Conservation (phyloP, 2,329 filamentous ascomycete species). For the Penicillium sp. region DNA sequence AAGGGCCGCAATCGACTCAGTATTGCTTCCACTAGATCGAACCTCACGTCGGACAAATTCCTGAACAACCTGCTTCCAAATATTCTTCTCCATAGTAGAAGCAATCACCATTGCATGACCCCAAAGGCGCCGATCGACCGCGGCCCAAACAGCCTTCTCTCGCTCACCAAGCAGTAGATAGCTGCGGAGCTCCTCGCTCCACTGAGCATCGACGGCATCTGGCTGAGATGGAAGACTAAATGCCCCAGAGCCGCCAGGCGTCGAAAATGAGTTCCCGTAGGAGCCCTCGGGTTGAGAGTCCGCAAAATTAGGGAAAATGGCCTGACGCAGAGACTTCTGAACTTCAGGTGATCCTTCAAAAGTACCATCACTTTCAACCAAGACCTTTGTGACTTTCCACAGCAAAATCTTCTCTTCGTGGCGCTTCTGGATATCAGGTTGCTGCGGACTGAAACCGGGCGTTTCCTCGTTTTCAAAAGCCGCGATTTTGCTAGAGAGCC, state of each 20-base stretch:
- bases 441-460: slow-evolving; percentile 50
- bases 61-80: slow-evolving; percentile 91
- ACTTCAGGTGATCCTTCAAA: slow-evolving; percentile 72
- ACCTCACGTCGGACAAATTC: slow-evolving; percentile 97
- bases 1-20: slow-evolving; percentile 83
- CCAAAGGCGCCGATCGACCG: slow-evolving; percentile 92
- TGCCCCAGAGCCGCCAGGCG: slow-evolving; percentile 41
- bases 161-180: slow-evolving; percentile 77
- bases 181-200: slow-evolving; percentile 71
- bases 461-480: slow-evolving; percentile 60
- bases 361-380: slow-evolving; percentile 83
- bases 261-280: slow-evolving; percentile 22
- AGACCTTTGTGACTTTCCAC: slow-evolving; percentile 80
- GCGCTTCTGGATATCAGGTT: slow-evolving; percentile 61
- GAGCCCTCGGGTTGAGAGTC: slow-evolving; percentile 30
- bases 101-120: slow-evolving; percentile 93
- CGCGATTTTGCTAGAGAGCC: slow-evolving; percentile 78
- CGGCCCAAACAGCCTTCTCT: slow-evolving; percentile 89
- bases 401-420: slow-evolving; percentile 77
- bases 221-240: slow-evolving; percentile 46
- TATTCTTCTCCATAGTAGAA: slow-evolving; percentile 68
- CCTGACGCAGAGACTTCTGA: slow-evolving; percentile 71
- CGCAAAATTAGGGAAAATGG: slow-evolving; percentile 65
- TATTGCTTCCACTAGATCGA: slow-evolving; percentile 74
- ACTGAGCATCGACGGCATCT: slow-evolving; percentile 69